phyloP scores from a whole-genome alignment of 2,329 filamentous ascomycete species.

The Penicillium sp. region DNA sequence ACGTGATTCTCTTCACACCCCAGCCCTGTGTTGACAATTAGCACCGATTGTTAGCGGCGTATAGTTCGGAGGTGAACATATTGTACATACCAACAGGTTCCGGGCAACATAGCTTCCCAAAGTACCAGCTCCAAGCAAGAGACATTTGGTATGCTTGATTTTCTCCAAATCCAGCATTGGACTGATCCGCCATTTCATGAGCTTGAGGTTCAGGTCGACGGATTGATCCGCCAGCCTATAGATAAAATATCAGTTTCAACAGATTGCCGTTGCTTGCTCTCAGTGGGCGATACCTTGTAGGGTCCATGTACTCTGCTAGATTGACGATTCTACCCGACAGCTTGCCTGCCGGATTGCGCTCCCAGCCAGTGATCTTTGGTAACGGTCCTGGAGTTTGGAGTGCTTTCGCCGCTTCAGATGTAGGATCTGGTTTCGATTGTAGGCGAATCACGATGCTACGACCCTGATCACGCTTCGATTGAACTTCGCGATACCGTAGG shows the following conservation, averaged over 20 bases:
- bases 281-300: constrained; percentile 52
- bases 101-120: constrained; percentile 91
- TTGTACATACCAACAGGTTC: constrained; percentile 64
- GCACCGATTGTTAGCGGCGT: background rate
- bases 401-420: constrained; percentile 30
- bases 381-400: constrained; percentile 43
- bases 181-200: constrained; percentile 98
- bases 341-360: constrained; percentile 76
- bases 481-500: constrained; percentile 84
- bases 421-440: constrained; percentile 32
- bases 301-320: constrained; percentile 91
- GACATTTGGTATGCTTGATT: constrained; percentile 85
- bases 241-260: background rate
- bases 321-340: constrained; percentile 75
- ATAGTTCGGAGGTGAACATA: background rate
- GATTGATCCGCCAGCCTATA: constrained; percentile 77
- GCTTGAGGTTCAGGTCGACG: constrained; percentile 91
- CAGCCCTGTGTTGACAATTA: constrained; percentile 59
- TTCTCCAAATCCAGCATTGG: constrained; percentile 81
- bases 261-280: background rate
- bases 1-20: constrained; percentile 93
- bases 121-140: constrained; percentile 88
- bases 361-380: constrained; percentile 95
- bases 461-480: constrained; percentile 71
- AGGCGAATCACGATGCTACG: constrained; percentile 76